phyloP scores from a whole-genome alignment of 2,329 filamentous ascomycete genomes.

The Exophiala aquamarina region DNA sequence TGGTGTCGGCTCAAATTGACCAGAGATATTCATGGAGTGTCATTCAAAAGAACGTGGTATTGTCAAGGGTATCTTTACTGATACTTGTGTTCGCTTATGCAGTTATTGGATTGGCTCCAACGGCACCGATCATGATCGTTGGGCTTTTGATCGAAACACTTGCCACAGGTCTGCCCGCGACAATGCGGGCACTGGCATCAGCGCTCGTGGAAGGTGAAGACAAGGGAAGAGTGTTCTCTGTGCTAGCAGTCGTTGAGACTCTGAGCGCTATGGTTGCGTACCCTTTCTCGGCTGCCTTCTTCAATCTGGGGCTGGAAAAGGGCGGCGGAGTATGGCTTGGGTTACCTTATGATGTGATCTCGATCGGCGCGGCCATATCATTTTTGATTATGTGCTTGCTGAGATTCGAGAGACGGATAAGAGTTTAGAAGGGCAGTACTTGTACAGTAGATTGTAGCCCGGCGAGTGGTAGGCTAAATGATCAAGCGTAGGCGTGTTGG shows the following conservation, averaged over 20 bases:
- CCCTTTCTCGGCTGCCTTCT: conserved; percentile 46
- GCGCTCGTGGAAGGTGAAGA: conserved; percentile 49
- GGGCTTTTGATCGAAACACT: conserved; percentile 49
- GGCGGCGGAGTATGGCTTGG: conserved; percentile 48
- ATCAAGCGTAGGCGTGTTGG: too few relatives aligned
- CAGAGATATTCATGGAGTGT: conserved; percentile 36
- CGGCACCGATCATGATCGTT: conserved; percentile 42
- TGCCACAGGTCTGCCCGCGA: conserved; percentile 48
- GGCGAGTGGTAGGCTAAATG: too few relatives aligned
- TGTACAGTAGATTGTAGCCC: too few relatives aligned
- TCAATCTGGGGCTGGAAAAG: conserved; percentile 47
- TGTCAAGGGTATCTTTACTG: conserved; percentile 47
- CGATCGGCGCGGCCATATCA: conserved; percentile 5
- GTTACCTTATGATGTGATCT: conserved; percentile 40
- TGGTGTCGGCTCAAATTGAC: conserved; percentile 39
- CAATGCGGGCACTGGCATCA: conserved; percentile 49
- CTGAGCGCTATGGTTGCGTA: conserved; percentile 50
- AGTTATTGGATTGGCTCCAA: conserved; percentile 46
- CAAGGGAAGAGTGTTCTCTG: conserved; percentile 50
- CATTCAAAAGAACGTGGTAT: conserved; percentile 46
- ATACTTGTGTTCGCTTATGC: conserved; percentile 46
- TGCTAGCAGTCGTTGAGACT: conserved; percentile 50
- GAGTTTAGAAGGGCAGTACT: background rate
- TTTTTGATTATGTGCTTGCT: conserved; percentile 12
- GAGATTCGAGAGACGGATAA: conserved; percentile 11